Base-by-base conservation (phyloP, 495 filamentous ascomycete genomes). In the Parachaetomium inaequale region DNA sequence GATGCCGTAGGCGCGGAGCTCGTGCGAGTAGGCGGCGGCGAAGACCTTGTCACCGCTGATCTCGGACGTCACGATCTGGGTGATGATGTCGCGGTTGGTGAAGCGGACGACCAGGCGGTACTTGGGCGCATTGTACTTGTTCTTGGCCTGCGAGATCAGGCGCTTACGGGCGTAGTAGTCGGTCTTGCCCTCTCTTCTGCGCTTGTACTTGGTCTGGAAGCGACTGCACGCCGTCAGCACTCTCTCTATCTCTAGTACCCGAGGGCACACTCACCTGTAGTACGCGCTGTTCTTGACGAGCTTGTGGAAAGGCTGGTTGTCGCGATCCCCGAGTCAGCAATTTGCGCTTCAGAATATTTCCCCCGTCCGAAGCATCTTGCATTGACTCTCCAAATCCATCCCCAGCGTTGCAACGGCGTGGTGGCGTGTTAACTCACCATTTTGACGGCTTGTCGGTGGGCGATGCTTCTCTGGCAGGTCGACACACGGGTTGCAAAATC, bases 81-180 rank as follows among this genome's bases (percentile, higher is more conserved):
- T 86, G 82, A 99, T 87, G 84, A 99, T 95, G 82, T 98, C 94
- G 76, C 91, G 89, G 87, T 98, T 98, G 86, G 95, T 97, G 90
- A 99, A 99, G 78, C 94, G 93, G 75, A 99, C 93, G 61, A 99
- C 94, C 75, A 99, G 89, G 75, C 94, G 90, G 87, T 99, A 97
- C 85, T 99, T 99, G 77, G 94, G 93, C 52, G 93, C 89, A 79
- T 93, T 94, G 89, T 97, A 98, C 87, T 98, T 98, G 91, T 98
- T 98, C 92, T 98, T 99, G 80, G 94, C 94, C 85, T 99, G 94
- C 81, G 91, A 93, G 87, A 96, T 95, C 80, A 99, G 84, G 73
- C 94, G 89, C 88, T 97, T 96, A 82, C 94, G 94, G 75, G 94
- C 94, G 79, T 96, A 98, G 90, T 99, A 99, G 77, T 99, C 94